Conservation (phyloP, 2,329 filamentous ascomycete species). For the Beauveria sp. region DNA sequence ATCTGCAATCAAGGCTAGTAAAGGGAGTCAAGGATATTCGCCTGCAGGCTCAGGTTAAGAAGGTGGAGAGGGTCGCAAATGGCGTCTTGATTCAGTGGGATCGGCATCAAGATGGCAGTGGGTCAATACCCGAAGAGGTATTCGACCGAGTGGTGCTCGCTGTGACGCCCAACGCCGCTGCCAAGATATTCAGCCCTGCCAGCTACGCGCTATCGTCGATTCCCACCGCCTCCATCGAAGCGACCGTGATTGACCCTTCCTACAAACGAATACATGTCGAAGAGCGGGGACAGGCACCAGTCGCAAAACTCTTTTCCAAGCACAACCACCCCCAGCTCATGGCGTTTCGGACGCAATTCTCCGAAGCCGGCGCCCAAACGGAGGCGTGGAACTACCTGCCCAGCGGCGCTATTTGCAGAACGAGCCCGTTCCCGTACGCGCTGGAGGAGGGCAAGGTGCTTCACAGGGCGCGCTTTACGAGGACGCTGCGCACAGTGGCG, state of each 20-base stretch:
- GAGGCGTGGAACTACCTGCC: constrained; percentile 46
- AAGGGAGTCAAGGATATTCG: constrained; percentile 31
- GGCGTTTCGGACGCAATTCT: constrained; percentile 28
- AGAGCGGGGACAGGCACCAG: neutral
- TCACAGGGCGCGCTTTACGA: constrained; percentile 41
- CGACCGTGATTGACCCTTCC: constrained; percentile 30
- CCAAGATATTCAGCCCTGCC: constrained; percentile 38
- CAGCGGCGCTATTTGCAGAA: constrained; percentile 45
- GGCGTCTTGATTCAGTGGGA: constrained; percentile 3
- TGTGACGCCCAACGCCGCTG: constrained; percentile 46
- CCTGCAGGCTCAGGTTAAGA: constrained; percentile 30
- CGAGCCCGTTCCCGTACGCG: constrained; percentile 33
- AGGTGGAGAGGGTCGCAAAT: constrained; percentile 18
- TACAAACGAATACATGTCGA: neutral
- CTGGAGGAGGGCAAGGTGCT: constrained; percentile 32
- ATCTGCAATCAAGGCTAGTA: constrained; percentile 38
- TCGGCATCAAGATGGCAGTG: constrained; percentile 5
- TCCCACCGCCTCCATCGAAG: constrained; percentile 41
- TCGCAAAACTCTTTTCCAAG: constrained; percentile 8
- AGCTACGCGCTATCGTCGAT: constrained; percentile 30
- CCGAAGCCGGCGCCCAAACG: constrained; percentile 26
- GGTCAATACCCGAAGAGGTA: constrained; percentile 20
- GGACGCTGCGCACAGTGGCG: constrained; percentile 41
- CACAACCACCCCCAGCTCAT: constrained; percentile 23
- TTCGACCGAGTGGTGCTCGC: constrained; percentile 49